Conservation (phyloP, 306 rosid species). For the Cyclanthera cordifolia region DNA sequence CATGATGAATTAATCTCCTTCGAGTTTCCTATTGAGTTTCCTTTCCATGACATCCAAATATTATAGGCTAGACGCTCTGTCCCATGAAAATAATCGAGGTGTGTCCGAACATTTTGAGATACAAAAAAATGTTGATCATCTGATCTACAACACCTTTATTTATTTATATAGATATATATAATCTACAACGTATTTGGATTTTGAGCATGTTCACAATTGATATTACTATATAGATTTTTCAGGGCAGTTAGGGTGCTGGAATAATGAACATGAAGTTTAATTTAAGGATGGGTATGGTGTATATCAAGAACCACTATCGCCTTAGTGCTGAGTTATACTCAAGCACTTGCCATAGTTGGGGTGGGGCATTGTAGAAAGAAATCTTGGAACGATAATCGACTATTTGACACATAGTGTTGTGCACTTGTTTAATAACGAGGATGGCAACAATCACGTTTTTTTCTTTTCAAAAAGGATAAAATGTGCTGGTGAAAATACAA, state of each 20-base stretch:
- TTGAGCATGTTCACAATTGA: not conserved
- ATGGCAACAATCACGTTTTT: not conserved
- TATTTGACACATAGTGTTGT: not conserved
- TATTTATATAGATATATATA: too few species aligned
- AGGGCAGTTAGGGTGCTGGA: not conserved
- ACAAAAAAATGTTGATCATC: not conserved
- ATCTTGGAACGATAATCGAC: too few species aligned
- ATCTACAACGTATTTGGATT: not conserved
- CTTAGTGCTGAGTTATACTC: not conserved
- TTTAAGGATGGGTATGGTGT: slow-evolving; percentile 3
- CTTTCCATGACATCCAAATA: too few species aligned
- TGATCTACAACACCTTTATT: not conserved
- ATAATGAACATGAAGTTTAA: not conserved
- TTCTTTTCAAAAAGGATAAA: not conserved
- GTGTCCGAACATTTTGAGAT: too few species aligned
- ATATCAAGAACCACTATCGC: not conserved
- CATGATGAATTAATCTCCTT: too few species aligned
- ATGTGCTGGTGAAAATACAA: not conserved
- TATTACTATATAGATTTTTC: not conserved
- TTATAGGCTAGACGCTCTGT: too few species aligned
- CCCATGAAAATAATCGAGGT: too few species aligned
- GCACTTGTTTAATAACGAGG: not conserved
- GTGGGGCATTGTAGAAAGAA: too few species aligned
- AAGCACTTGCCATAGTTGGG: too few species aligned
- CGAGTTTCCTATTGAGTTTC: too few species aligned